These are phyloP conservation scores for Mycena epipterygia DNA, from an alignment of 768 basidiomycete genomes.

Conservation along the genomic window DNA sequence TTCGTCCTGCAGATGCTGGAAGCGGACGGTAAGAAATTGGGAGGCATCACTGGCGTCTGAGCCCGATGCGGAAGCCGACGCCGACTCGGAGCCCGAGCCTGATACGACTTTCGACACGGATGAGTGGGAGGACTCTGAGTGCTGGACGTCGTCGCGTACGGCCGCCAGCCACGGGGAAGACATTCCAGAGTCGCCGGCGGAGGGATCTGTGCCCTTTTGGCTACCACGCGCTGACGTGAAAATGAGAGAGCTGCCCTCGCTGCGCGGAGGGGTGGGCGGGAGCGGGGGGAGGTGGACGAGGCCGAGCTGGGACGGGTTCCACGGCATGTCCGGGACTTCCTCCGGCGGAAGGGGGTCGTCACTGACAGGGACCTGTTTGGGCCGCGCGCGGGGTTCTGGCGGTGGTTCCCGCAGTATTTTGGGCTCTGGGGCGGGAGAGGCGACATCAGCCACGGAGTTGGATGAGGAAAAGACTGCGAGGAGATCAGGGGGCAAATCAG, in stretches of 20 bases:
- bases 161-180: background rate
- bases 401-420: background rate
- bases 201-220: conserved; percentile 7
- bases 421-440: conserved; percentile 7
- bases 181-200: background rate
- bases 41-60: conserved; percentile 44
- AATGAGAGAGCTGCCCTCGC: background rate
- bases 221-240: conserved; percentile 7
- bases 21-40: conserved; percentile 68
- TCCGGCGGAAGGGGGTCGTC: conserved; percentile 36
- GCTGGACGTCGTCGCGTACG: background rate
- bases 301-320: conserved; percentile 57
- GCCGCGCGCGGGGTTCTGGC: conserved; percentile 11
- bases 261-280: conserved; percentile 28
- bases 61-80: conserved; percentile 32
- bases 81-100: conserved; percentile 24
- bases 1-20: conserved; percentile 72
- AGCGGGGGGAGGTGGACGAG: conserved; percentile 58
- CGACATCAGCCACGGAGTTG: conserved; percentile 30
- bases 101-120: conserved; percentile 36
- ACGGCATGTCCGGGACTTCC: conserved; percentile 42
- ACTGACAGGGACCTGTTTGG: conserved; percentile 27
- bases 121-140: conserved; percentile 10
- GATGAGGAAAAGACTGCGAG: conserved; percentile 33
- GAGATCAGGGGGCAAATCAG: conserved; percentile 30